Base-by-base conservation (phyloP, 768 basidiomycete genomes). In the Suillus fuscotomentosus region DNA sequence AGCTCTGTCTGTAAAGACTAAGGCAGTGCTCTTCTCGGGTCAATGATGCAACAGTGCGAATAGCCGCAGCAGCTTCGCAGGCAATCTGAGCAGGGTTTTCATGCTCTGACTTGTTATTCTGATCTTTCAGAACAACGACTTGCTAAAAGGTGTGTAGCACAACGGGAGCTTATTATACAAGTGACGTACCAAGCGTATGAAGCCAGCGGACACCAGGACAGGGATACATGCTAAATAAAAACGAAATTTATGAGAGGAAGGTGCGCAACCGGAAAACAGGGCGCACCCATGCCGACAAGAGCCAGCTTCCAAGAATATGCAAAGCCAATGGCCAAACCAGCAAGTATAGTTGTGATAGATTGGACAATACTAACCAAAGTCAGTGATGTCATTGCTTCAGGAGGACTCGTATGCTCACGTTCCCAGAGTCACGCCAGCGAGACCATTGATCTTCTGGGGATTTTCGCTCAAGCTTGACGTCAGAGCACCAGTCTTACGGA, bases 41-140 rank as follows among this genome's bases (percentile, higher is more conserved):
- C 51, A 98, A 81, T 1, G 89, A 83, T 10, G 95, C 94, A 41
- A 98, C 95, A 1, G 96, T 97, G 42, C 92, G 86, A 68, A 98
- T 96, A 13, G 96, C 84, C 7, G 84, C 90, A 38, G 94, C 93
- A 38, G 94, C 94, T 75, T 98, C 96, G 68, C 94, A 95, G 45
- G 95, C 95, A n/a, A 95, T 73, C 65, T 97, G 94, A 7, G 95
- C 92, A 31, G 92, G 93, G 9, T 75, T 76, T 69, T 89, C 91
- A 71, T 97, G 92, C 0, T 88, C 80, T 69, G 82, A 82, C 77
- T 93, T 94, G 81, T 94, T 95, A 65, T 80, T 75, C 71, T 91
- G 84, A 70, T 92, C 95, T 74, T 96, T 97, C 66, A 95, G 79
- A 1, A 94, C 91, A 65, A 97, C 94, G 48, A 97, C 90, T 39